Evolutionary conservation across 2,329 filamentous ascomycete genomes (phyloP).

Genomic region (Aaosphaeria pasadenensis): DNA sequence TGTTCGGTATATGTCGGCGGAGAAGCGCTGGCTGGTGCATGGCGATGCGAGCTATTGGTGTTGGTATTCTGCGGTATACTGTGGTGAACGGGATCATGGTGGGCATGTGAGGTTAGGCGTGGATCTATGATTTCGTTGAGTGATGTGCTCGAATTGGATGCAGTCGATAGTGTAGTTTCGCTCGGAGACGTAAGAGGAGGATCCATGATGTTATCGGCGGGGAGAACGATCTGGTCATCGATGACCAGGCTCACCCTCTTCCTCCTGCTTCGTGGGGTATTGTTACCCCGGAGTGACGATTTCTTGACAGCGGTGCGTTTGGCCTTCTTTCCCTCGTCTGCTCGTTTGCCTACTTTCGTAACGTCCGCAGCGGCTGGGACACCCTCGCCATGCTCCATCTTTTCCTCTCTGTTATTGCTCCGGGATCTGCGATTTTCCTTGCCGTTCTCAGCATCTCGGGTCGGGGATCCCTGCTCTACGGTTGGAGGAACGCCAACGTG

Average conservation of each 20-base stretch:
- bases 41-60: conserved; percentile 1
- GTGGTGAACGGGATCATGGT: conserved; percentile 28
- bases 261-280: conserved; percentile 19
- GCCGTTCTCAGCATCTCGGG: conserved; percentile 19
- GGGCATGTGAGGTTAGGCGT: conserved; percentile 15
- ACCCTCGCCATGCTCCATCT: conserved; percentile 1
- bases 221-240: conserved; percentile 37
- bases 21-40: conserved; percentile 14
- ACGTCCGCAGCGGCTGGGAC: neutral
- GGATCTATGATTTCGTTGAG: conserved; percentile 28
- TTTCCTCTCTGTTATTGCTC: conserved; percentile 13
- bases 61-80: conserved; percentile 22
- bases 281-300: conserved; percentile 27
- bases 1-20: conserved; percentile 19
- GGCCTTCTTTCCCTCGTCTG: conserved; percentile 19
- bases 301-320: conserved; percentile 29
- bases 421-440: conserved; percentile 15
- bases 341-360: conserved; percentile 8
- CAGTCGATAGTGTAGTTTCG: conserved; percentile 25
- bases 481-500: conserved; percentile 3
- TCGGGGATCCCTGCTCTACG: conserved; percentile 9
- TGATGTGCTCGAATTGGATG: conserved; percentile 22
- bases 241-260: conserved; percentile 37
- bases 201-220: conserved; percentile 31
- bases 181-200: conserved; percentile 23